Conservation (phyloP, 2,329 filamentous ascomycete species). For the Colletotrichum tanaceti region DNA sequence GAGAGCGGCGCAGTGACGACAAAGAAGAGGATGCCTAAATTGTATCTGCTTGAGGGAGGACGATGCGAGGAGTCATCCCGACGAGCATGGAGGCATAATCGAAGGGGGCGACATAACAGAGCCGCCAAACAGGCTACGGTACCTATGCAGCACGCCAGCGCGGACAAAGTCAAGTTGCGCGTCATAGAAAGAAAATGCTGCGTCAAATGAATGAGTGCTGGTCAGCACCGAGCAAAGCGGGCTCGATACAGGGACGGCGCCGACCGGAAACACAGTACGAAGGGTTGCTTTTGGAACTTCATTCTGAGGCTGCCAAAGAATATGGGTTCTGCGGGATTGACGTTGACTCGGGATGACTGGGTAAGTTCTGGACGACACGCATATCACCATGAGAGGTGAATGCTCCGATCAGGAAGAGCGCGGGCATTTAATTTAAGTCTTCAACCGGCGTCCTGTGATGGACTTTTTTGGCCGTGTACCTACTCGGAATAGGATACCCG, state of each 20-base stretch:
- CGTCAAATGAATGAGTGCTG: neutral
- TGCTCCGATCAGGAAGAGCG: neutral
- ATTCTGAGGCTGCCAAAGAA: neutral
- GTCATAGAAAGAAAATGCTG: too few relatives aligned
- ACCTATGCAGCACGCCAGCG: neutral
- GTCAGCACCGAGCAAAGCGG: neutral
- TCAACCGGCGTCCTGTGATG: neutral
- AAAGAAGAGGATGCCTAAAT: conserved; percentile 47
- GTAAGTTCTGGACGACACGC: neutral
- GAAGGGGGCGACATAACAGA: neutral
- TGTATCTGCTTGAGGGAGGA: neutral
- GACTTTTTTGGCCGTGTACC: neutral
- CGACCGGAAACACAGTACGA: conserved; percentile 3
- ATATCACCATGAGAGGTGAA: neutral
- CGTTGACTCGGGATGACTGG: neutral
- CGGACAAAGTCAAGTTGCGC: neutral
- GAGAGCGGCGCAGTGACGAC: conserved; percentile 56
- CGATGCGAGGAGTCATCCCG: neutral
- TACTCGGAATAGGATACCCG: neutral
- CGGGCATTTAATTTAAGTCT: neutral
- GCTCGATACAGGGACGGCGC: neutral
- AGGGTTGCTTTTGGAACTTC: neutral
- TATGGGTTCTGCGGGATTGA: too few relatives aligned
- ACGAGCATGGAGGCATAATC: neutral
- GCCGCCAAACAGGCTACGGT: too few relatives aligned